Percentiles rank a stretch among this genome's conserved stretches.
Evolutionary conservation across 768 basidiomycete species (phyloP).

Genomic region (Neoboletus brunneissimus): DNA sequence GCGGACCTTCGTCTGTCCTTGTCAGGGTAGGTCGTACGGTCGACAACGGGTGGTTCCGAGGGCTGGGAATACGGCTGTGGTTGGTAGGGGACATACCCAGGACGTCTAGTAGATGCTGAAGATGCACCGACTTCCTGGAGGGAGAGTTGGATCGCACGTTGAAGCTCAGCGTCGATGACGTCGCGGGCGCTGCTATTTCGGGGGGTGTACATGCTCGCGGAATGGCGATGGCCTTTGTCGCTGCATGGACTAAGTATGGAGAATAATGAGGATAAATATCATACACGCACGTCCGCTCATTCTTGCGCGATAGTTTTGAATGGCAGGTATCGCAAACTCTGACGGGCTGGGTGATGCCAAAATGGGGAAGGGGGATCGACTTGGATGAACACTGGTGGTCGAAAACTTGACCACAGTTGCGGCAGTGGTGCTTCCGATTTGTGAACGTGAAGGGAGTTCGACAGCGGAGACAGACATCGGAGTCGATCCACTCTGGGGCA

Average conservation of each 20-base stretch:
- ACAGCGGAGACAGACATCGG: constrained; percentile 91
- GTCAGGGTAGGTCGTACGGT: constrained; percentile 49
- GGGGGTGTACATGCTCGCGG: constrained; percentile 51
- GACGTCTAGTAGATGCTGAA: constrained; percentile 45
- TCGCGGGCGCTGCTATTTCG: constrained; percentile 59
- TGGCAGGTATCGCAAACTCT: constrained; percentile 92
- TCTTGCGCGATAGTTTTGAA: constrained; percentile 68
- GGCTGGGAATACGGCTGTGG: constrained; percentile 43
- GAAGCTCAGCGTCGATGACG: constrained; percentile 80
- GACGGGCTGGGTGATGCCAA: constrained; percentile 89
- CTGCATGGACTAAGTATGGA: constrained; percentile 18
- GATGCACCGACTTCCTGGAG: constrained; percentile 66
- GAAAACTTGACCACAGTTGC: constrained; percentile 96
- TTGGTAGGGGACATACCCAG: constrained; percentile 69
- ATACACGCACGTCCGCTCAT: constrained; percentile 50
- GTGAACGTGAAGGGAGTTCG: constrained; percentile 89
- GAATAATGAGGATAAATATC: not conserved
- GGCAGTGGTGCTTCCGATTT: constrained; percentile 97
- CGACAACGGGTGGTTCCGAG: constrained; percentile 66
- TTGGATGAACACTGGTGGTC: constrained; percentile 92
- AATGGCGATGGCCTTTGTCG: constrained; percentile 53
- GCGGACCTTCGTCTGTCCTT: constrained; percentile 12
- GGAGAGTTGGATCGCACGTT: constrained; percentile 89
- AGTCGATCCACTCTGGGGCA: constrained; percentile 97
- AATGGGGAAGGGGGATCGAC: constrained; percentile 81